Percentiles rank a stretch among this genome's conserved stretches.
phyloP scores from a whole-genome alignment of 805 yeast genomes.

The Saturnispora gosingensis region DNA sequence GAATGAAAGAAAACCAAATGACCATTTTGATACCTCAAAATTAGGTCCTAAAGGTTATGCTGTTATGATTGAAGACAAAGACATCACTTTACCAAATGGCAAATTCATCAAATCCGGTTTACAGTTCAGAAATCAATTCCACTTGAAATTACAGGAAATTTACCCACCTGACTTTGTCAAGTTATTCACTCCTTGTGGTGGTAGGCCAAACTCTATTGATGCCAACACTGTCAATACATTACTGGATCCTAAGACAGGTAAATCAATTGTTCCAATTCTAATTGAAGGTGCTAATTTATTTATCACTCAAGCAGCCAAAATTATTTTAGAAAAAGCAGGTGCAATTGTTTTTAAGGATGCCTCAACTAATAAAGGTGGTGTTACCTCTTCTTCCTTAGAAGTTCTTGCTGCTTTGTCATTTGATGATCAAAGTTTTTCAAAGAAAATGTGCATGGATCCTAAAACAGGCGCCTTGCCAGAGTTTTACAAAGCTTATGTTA shows the following conservation, averaged over 20 bases:
- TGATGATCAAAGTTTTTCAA: constrained; percentile 72
- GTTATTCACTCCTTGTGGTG: constrained; percentile 96
- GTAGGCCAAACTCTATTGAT: constrained; percentile 94
- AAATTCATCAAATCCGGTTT: constrained; percentile 71
- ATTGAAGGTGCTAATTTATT: constrained; percentile 98
- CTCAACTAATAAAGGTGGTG: constrained; percentile 97
- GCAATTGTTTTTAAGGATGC: constrained; percentile 88
- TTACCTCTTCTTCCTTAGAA: constrained; percentile 91
- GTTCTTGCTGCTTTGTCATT: constrained; percentile 90
- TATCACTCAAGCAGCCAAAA: constrained; percentile 88
- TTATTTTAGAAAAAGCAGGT: constrained; percentile 79
- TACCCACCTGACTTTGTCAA: constrained; percentile 54
- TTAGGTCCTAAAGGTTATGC: constrained; percentile 70
- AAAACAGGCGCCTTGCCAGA: constrained; percentile 46
- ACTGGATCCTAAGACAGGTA: constrained; percentile 68
- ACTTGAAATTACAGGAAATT: constrained; percentile 57
- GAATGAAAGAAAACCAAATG: constrained; percentile 62
- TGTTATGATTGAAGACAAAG: constrained; percentile 78
- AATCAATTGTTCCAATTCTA: constrained; percentile 70
- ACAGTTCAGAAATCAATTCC: constrained; percentile 85
- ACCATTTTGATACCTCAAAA: constrained; percentile 54
- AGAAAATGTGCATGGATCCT: constrained; percentile 68
- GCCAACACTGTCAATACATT: constrained; percentile 67
- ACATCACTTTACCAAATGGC: constrained; percentile 72
- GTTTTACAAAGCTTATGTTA: constrained; percentile 77